Evolutionary conservation across 1,284 basidiomycete genomes (phyloP).

Genomic region (Ceratobasidium sp.): DNA sequence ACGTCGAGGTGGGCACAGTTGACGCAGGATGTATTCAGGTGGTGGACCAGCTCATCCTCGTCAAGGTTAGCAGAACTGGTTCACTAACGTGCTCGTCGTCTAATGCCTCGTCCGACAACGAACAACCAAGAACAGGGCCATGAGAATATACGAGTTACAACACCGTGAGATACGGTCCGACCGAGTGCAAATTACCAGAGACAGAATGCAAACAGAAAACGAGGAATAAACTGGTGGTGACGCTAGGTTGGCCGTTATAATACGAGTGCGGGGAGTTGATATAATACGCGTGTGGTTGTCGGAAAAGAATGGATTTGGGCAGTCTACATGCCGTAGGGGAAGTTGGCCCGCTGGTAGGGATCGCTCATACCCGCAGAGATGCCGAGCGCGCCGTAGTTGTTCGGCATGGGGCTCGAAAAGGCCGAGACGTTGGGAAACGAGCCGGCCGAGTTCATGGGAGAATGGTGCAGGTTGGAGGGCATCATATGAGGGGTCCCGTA

Average conservation of each 20-base stretch:
- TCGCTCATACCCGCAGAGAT: slow-evolving; percentile 64
- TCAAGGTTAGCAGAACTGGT: neutral
- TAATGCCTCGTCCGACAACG: slow-evolving; percentile 25
- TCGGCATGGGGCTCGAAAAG: slow-evolving; percentile 58
- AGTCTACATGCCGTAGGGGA: slow-evolving; percentile 77
- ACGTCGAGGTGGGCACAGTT: slow-evolving; percentile 24
- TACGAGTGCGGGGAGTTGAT: slow-evolving; percentile 17
- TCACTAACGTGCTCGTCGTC: slow-evolving; percentile 17
- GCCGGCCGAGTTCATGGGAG: slow-evolving; percentile 66
- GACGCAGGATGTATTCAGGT: slow-evolving; percentile 17
- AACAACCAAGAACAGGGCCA: slow-evolving; percentile 38
- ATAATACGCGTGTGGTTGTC: slow-evolving; percentile 16
- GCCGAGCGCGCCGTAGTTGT: slow-evolving; percentile 57
- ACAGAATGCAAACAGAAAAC: slow-evolving; percentile 35
- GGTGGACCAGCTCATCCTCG: slow-evolving; percentile 9
- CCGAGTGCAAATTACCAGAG: slow-evolving; percentile 30
- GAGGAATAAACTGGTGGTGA: slow-evolving; percentile 34
- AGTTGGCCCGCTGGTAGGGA: slow-evolving; percentile 73
- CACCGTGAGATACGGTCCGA: slow-evolving; percentile 33
- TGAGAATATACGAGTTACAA: slow-evolving; percentile 36
- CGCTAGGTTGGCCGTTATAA: slow-evolving; percentile 20
- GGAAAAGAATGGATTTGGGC: neutral
- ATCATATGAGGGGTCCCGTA: slow-evolving; percentile 31
- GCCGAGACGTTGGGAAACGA: slow-evolving; percentile 76
- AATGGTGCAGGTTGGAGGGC: slow-evolving; percentile 52